These are phyloP conservation scores for Phanerochaete carnosa DNA, from an alignment of 768 basidiomycete species.

Conservation along the genomic window DNA sequence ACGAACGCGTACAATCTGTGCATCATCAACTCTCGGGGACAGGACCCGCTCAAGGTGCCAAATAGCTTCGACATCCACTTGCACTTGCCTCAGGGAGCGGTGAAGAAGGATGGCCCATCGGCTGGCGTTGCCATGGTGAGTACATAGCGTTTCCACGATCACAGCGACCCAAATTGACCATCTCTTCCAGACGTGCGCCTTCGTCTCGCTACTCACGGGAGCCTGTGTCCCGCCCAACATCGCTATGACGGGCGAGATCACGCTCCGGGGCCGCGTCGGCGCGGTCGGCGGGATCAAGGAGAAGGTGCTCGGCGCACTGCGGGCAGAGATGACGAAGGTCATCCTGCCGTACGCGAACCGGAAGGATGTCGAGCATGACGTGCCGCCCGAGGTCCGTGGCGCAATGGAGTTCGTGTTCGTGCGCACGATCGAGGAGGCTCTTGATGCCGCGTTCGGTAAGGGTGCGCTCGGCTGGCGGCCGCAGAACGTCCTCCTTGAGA, in stretches of 20 bases:
- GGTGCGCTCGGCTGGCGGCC: slow-evolving; percentile 56
- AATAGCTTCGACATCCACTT: slow-evolving; percentile 80
- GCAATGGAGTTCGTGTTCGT: slow-evolving; percentile 85
- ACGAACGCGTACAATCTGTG: slow-evolving; percentile 77
- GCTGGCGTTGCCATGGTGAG: slow-evolving; percentile 86
- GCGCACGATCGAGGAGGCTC: slow-evolving; percentile 70
- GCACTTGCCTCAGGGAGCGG: slow-evolving; percentile 85
- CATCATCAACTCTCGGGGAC: slow-evolving; percentile 63
- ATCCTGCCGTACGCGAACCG: slow-evolving; percentile 83
- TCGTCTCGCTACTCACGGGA: slow-evolving; percentile 81
- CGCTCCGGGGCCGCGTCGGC: slow-evolving; percentile 75
- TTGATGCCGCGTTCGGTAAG: slow-evolving; percentile 81
- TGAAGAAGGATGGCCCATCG: slow-evolving; percentile 92
- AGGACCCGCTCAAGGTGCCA: slow-evolving; percentile 74
- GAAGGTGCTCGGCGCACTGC: slow-evolving; percentile 87
- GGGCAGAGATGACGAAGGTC: slow-evolving; percentile 78
- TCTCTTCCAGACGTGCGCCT: slow-evolving; percentile 62
- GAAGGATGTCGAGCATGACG: slow-evolving; percentile 86
- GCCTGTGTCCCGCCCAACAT: slow-evolving; percentile 66
- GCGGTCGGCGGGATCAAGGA: slow-evolving; percentile 92
- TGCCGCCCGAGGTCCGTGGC: slow-evolving; percentile 65
- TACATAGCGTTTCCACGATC: neutral
- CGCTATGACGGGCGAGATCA: slow-evolving; percentile 95
- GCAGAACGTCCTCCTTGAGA: slow-evolving; percentile 7
- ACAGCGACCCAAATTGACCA: neutral